phyloP scores from a whole-genome alignment of 768 basidiomycete species.

The Russula earlei region DNA sequence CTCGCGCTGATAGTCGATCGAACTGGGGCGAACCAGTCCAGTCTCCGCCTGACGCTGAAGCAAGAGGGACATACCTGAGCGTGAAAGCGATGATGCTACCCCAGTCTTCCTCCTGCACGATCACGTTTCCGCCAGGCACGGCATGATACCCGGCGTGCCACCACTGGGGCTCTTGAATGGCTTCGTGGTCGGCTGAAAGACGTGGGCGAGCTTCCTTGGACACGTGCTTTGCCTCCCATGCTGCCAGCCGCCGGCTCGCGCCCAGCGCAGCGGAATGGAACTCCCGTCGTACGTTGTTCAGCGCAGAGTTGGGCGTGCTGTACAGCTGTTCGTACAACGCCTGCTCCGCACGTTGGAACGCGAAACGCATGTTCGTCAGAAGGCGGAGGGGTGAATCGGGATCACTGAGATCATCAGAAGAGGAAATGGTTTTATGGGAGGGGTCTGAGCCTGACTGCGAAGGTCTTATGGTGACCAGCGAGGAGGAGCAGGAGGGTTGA shows the following conservation, averaged over 20 bases:
- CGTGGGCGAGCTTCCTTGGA: constrained; percentile 23
- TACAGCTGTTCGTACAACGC: constrained; percentile 46
- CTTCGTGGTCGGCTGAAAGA: constrained; percentile 14
- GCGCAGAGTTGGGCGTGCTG: constrained; percentile 32
- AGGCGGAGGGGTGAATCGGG: constrained; percentile 31
- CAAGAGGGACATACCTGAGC: constrained; percentile 40
- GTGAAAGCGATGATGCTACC: constrained; percentile 74
- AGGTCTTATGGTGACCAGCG: neutral
- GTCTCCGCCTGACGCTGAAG: neutral
- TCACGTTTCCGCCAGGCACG: constrained; percentile 55
- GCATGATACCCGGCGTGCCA: constrained; percentile 53
- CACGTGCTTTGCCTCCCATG: constrained; percentile 63
- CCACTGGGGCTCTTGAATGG: constrained; percentile 50
- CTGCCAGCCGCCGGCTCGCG: constrained; percentile 42
- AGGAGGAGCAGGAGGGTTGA: constrained; percentile 19
- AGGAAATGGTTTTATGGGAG: constrained; percentile 10
- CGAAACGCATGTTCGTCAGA: constrained; percentile 41
- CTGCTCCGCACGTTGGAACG: constrained; percentile 53
- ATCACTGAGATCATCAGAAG: constrained; percentile 19
- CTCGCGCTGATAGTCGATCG: constrained; percentile 46
- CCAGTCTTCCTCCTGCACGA: constrained; percentile 65
- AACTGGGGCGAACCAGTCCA: constrained; percentile 30
- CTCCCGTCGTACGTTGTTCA: constrained; percentile 55
- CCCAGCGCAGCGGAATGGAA: constrained; percentile 47
- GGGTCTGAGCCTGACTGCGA: neutral